Percentiles rank a stretch among this genome's conserved stretches.
Conservation (phyloP, 495 filamentous ascomycete species). For the Neurospora sp. region DNA sequence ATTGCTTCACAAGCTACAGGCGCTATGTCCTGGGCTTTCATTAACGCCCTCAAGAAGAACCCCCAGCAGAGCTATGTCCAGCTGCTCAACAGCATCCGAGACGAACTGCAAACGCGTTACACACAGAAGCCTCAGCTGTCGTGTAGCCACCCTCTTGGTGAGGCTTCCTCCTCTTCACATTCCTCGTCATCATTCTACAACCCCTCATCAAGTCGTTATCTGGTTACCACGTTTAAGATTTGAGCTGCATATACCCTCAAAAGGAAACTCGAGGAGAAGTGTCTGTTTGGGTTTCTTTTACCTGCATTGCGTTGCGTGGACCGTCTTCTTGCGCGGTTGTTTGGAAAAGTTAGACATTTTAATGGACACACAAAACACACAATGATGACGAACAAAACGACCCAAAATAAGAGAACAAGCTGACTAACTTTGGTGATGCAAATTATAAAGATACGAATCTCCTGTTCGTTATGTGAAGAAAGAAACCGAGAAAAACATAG, state of each 20-base stretch:
- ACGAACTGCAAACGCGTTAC: conserved; percentile 82
- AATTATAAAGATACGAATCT: conserved; percentile 36
- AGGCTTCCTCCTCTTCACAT: conserved; percentile 5
- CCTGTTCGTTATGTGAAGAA: conserved; percentile 40
- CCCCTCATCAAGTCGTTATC: conserved; percentile 2
- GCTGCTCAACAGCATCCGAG: conserved; percentile 87
- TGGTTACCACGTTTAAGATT: conserved; percentile 20
- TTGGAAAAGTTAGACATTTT: neutral
- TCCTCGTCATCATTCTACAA: neutral
- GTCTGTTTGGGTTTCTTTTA: neutral
- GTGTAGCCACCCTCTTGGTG: conserved; percentile 91
- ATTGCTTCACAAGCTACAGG: conserved; percentile 80
- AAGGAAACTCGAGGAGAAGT: neutral
- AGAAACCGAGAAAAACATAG: neutral
- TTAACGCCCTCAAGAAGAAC: conserved; percentile 88
- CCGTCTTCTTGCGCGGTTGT: neutral
- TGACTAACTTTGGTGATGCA: conserved; percentile 6
- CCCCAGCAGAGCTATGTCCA: conserved; percentile 97
- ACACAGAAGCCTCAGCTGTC: conserved; percentile 94
- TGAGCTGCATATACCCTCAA: conserved; percentile 3
- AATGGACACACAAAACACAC: neutral
- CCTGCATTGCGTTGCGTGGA: neutral
- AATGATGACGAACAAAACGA: neutral
- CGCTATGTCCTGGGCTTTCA: conserved; percentile 97
- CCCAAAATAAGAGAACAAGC: conserved; percentile 2